A percentile compares a stretch with the other conserved stretches of the same genome.
Evolutionary conservation across 2,329 filamentous ascomycete genomes (phyloP).

Genomic region (Xylaria sp.): DNA sequence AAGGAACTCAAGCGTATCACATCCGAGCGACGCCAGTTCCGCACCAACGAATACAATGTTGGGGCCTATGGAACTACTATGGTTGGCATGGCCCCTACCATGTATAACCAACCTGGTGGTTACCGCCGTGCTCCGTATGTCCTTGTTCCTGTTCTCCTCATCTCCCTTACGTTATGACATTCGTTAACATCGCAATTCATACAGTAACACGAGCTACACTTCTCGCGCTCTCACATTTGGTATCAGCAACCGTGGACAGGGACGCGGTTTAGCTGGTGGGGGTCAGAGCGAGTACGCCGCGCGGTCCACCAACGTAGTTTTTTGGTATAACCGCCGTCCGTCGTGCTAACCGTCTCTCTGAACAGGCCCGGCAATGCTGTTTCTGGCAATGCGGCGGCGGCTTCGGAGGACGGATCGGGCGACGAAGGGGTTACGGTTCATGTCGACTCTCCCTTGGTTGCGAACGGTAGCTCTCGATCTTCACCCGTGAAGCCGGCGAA

Average conservation of each 20-base stretch:
- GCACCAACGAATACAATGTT: constrained; percentile 93
- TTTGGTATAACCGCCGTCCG: constrained; percentile 18
- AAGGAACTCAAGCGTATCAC: constrained; percentile 97
- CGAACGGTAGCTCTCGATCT: constrained; percentile 59
- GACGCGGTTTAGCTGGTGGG: constrained; percentile 34
- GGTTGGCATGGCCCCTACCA: constrained; percentile 65
- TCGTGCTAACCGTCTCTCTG: constrained; percentile 51
- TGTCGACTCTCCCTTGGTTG: constrained; percentile 59
- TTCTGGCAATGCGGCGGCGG: constrained; percentile 52
- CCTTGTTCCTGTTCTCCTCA: constrained; percentile 26
- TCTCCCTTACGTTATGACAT: background rate
- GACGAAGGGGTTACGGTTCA: constrained; percentile 67
- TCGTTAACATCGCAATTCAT: constrained; percentile 30
- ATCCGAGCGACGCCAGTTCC: constrained; percentile 92
- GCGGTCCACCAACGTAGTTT: constrained; percentile 11
- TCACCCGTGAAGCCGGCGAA: constrained; percentile 62
- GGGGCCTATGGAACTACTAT: constrained; percentile 73
- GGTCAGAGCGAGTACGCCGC: constrained; percentile 43
- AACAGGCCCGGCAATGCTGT: constrained; percentile 56
- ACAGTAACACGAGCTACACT: constrained; percentile 31
- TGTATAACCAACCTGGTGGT: constrained; percentile 54
- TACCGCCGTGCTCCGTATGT: constrained; percentile 53
- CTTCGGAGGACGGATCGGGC: constrained; percentile 60
- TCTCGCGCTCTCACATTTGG: constrained; percentile 32
- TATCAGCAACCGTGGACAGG: constrained; percentile 38